Base-by-base conservation (phyloP, 208 protist species). In the Leishmania guyanensis region DNA sequence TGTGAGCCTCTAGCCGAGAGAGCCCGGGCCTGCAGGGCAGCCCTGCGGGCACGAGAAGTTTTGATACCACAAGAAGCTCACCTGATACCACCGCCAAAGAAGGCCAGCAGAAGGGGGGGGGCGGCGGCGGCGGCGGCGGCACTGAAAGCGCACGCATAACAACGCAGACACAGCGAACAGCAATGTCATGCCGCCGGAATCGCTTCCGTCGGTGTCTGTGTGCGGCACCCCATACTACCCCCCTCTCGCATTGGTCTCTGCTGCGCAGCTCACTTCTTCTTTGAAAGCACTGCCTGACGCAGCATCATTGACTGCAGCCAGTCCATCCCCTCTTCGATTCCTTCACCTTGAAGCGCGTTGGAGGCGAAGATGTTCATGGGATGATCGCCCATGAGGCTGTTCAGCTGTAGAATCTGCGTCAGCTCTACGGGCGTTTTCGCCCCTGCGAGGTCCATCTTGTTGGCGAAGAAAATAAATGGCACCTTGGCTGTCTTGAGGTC, bases 401-500 rank as follows among this genome's bases (percentile, higher is more conserved):
- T 80, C 43, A 99, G 88, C 16, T 91, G 92, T 9, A 99, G 76
- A 10, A 95, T 56, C 74, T 98, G 92, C 17, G 89, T 90, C 26
- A 98, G 75, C 75, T 98, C 96, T 43, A 89, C 81, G 43, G 90
- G 81, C 5, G 84, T 93, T 82, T 98, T 95, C 0, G 98, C 95
- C 3, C 88, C 90, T 0, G 91, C 73, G 16, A 98, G 65, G 85
- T 99, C 98, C 88, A 96, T 96, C 80, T 98, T 98, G 85, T 98
- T 99, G 5, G 95, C 94, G 70, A 97, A 97, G 86, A 98, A 90
- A 14, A 98, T 76, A 50, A 99, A 84, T 4, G 94, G 91, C 48
- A 92, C 85, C 39, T 88, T 86, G 26, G 22, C 71, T 39, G 6
- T 43, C 43, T 74, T 86, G 74, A 89, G 77, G 62, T 96, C 93